These are phyloP conservation scores for Periconia sp. DNA, from an alignment of 2,329 filamentous ascomycete species.

Conservation along the genomic window DNA sequence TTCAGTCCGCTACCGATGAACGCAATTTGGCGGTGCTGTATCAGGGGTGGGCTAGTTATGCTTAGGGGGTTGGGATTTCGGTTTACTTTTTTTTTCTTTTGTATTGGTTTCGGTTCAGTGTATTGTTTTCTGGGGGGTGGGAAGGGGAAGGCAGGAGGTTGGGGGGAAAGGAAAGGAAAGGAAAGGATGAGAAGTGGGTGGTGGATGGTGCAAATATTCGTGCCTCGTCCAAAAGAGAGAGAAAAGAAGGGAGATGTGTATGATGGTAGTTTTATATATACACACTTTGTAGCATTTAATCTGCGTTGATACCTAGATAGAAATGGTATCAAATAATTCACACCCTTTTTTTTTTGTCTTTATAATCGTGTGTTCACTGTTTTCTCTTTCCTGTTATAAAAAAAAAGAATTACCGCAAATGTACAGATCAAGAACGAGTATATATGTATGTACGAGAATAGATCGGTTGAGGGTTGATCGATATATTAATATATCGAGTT, in stretches of 20 bases:
- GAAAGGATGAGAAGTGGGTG: neutral
- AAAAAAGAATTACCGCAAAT: constrained; percentile 3
- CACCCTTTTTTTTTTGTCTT: neutral
- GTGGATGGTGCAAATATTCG: too few relatives aligned
- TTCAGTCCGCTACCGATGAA: constrained; percentile 93
- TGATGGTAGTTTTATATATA: neutral
- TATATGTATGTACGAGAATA: too few relatives aligned
- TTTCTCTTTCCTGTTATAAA: neutral
- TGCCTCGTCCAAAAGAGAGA: too few relatives aligned
- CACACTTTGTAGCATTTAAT: too few relatives aligned
- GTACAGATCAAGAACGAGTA: neutral
- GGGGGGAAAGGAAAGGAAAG: neutral
- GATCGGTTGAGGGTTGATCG: too few relatives aligned
- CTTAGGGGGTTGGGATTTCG: constrained; percentile 13
- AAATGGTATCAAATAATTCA: too few relatives aligned
- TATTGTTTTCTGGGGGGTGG: neutral
- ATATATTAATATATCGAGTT: too few relatives aligned
- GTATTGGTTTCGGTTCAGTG: neutral
- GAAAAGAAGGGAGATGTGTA: neutral
- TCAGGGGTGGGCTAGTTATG: constrained; percentile 43
- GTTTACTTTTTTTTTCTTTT: neutral
- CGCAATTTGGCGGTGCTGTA: constrained; percentile 86
- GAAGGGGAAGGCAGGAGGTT: neutral
- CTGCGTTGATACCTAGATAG: too few relatives aligned
- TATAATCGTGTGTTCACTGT: too few relatives aligned